phyloP scores from a whole-genome alignment of 495 filamentous ascomycete species.

The Xylaria sp. region DNA sequence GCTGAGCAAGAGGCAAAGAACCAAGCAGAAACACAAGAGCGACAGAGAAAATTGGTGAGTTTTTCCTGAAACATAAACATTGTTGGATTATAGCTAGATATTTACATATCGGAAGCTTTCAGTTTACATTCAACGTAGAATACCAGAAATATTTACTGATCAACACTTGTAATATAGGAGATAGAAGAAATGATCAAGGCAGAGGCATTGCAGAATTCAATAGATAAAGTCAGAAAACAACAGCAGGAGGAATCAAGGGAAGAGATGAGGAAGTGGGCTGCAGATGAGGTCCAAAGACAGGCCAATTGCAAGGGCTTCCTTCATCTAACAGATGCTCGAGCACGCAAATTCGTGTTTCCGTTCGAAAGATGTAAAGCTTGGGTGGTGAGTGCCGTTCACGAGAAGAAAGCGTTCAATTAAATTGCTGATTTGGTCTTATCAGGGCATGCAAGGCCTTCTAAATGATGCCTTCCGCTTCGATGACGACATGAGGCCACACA shows the following conservation, averaged over 20 bases:
- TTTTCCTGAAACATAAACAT: no score
- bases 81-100: no score
- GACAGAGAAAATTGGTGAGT: no score
- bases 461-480: background rate
- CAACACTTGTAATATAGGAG: no score
- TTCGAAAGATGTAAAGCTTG: background rate
- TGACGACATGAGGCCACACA: background rate
- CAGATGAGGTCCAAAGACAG: background rate
- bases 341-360: background rate
- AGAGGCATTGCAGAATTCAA: background rate
- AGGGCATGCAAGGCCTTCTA: background rate
- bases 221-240: background rate
- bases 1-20: no score
- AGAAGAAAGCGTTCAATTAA: background rate
- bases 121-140: no score
- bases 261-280: background rate
- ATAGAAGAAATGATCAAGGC: no score
- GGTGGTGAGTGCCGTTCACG: background rate
- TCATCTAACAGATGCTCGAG: background rate
- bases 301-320: background rate
- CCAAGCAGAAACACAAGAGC: no score
- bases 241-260: background rate
- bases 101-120: no score
- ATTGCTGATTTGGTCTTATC: background rate
- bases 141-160: no score